Base-by-base conservation (phyloP, 2,329 filamentous ascomycete genomes). In the Septoria petroselini region DNA sequence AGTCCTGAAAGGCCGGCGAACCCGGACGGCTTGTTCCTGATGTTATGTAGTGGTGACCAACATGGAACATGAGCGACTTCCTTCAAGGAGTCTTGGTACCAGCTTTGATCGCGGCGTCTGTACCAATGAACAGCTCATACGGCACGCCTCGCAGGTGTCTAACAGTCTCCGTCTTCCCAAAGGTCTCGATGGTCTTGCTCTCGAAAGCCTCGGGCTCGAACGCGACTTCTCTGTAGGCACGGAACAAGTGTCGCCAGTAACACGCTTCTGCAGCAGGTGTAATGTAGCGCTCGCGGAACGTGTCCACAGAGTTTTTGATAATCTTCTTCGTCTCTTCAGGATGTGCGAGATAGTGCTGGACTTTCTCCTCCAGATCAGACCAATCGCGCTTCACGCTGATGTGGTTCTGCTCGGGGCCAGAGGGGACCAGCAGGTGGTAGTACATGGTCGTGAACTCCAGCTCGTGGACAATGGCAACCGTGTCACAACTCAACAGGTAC, bases 281-380 rank as follows among this genome's bases (percentile, higher is more conserved):
- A 21, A 80, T 64, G 58, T 79, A 80, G 2, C 74, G 65, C 56
- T 80, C 76, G 2, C 76, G 70, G 57, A 79, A 79, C 12, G 70
- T 72, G 34, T 60, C 60, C 4, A 74, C 69, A 2, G 68, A 70
- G 57, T 79, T 78, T 21, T 72, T 64, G 11, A 77, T 77, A 45
- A 82, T 78, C 27, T 62, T 63, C 59, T 75, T 67, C 21, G 42
- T 41, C 17, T 46, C 27, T 2, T 38, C 35, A n/a, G 47, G 45
- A n/a, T 76, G 76, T 3, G 68, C 61, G 4, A 66, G 57, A 0
- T 70, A 70, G 46, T 69, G 69, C 14, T 71, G 52, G 33, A 73
- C 65, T 42, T 65, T 67, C 11, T 59, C 50, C 15, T 67, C 61
- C 5, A 73, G 59, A 52, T 72, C 67, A 1, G 63, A 64, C 51